Evolutionary conservation across 192 early-diverging fungal species (phyloP).

Genomic region (Backusella australiensis): DNA sequence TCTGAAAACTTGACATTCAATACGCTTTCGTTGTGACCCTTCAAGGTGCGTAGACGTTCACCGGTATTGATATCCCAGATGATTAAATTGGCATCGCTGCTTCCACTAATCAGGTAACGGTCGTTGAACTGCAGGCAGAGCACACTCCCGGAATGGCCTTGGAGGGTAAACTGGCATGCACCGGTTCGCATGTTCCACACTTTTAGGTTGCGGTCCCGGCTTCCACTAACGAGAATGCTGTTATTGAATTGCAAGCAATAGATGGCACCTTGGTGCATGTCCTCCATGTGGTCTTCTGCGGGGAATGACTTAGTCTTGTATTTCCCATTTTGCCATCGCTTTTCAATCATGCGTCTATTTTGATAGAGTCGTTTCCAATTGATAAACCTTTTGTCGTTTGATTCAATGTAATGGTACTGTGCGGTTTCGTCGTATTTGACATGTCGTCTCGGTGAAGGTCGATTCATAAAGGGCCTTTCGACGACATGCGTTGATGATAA

Average conservation of each 20-base stretch:
- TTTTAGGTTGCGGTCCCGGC: slow-evolving; percentile 67
- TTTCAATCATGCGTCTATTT: slow-evolving; percentile 60
- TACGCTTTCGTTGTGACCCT: slow-evolving; percentile 61
- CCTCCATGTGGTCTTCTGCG: slow-evolving; percentile 6
- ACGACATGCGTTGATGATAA: slow-evolving; percentile 57
- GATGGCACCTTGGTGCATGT: slow-evolving; percentile 82
- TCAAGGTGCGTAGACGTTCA: slow-evolving; percentile 41
- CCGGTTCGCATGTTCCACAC: slow-evolving; percentile 74
- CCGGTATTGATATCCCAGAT: slow-evolving; percentile 77
- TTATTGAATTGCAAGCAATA: slow-evolving; percentile 83
- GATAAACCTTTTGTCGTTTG: slow-evolving; percentile 40
- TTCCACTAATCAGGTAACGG: slow-evolving; percentile 65
- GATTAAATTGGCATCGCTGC: slow-evolving; percentile 63
- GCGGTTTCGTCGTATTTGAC: slow-evolving; percentile 26
- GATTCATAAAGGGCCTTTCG: not conserved
- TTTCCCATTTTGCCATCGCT: slow-evolving; percentile 72
- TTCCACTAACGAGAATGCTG: slow-evolving; percentile 67
- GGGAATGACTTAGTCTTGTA: slow-evolving; percentile 63
- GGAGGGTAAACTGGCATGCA: slow-evolving; percentile 55
- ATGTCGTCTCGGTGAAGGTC: slow-evolving; percentile 13
- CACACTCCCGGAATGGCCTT: slow-evolving; percentile 78
- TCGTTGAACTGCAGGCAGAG: slow-evolving; percentile 85
- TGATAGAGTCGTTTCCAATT: slow-evolving; percentile 77
- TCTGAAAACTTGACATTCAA: slow-evolving; percentile 83
- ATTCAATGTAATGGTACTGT: slow-evolving; percentile 39